Percentiles rank a stretch among this genome's conserved stretches.
phyloP scores from a whole-genome alignment of 1,139 yeast genomes.

The Pneumocystis sp. region DNA sequence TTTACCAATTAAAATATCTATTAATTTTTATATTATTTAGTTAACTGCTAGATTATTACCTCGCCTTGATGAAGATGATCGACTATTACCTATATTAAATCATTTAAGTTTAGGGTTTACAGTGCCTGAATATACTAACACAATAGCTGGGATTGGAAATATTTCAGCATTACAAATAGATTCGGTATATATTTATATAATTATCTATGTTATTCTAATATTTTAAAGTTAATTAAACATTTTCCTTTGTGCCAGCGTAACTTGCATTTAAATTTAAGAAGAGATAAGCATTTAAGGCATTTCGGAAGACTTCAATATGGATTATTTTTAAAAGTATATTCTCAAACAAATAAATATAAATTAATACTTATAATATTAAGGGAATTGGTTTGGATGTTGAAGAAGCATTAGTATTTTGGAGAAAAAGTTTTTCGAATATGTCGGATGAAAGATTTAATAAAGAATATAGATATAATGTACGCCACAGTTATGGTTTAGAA shows the following conservation, averaged over 20 bases:
- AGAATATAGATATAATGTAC: slow-evolving; percentile 72
- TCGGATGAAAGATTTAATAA: slow-evolving; percentile 66
- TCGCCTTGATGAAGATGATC: slow-evolving; percentile 78
- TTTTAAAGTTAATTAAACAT: slow-evolving; percentile 33
- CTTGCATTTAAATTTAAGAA: slow-evolving; percentile 45
- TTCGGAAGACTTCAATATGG: slow-evolving; percentile 76
- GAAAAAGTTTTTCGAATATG: slow-evolving; percentile 52
- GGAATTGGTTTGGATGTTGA: slow-evolving; percentile 79
- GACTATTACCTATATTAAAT: slow-evolving; percentile 67
- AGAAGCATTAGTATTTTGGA: slow-evolving; percentile 81
- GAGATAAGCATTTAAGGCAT: slow-evolving; percentile 61
- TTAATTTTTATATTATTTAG: background rate
- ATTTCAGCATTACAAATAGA: slow-evolving; percentile 53
- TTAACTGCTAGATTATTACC: slow-evolving; percentile 69
- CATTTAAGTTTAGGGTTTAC: slow-evolving; percentile 61
- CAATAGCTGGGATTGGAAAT: slow-evolving; percentile 24
- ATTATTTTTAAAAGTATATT: slow-evolving; percentile 44
- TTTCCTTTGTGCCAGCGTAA: slow-evolving; percentile 74
- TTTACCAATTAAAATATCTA: background rate
- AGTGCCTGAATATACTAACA: slow-evolving; percentile 16
- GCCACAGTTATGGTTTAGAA: slow-evolving; percentile 82
- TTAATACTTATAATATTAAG: slow-evolving; percentile 8
- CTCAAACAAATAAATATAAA: background rate
- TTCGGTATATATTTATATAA: slow-evolving; percentile 16
- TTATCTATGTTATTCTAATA: background rate